These are phyloP conservation scores for Pisolithus thermaeus DNA, from an alignment of 1,284 basidiomycete genomes.

Conservation along the genomic window DNA sequence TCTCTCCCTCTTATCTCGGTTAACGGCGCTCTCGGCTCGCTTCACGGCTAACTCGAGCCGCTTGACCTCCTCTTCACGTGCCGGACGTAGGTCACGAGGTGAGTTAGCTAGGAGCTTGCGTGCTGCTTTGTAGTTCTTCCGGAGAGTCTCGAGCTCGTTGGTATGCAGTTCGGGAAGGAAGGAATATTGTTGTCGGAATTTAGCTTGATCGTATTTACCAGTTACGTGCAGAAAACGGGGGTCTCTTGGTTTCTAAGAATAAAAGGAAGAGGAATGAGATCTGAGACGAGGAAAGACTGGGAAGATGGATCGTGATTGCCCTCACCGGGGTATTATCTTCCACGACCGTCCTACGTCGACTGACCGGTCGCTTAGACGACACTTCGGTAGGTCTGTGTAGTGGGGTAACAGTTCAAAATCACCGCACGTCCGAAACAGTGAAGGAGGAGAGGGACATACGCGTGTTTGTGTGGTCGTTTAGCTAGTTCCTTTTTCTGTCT, in stretches of 20 bases:
- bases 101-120: slow-evolving; percentile 63
- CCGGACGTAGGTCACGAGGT: slow-evolving; percentile 56
- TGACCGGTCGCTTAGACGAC: slow-evolving; percentile 83
- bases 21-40: slow-evolving; percentile 72
- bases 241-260: slow-evolving; percentile 68
- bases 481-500: slow-evolving; percentile 40
- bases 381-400: slow-evolving; percentile 69
- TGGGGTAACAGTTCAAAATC: background rate
- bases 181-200: slow-evolving; percentile 71
- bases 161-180: slow-evolving; percentile 73
- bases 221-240: slow-evolving; percentile 81
- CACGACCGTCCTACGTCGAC: slow-evolving; percentile 71
- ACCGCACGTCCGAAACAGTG: slow-evolving; percentile 1
- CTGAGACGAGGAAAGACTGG: no score
- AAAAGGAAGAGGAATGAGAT: no score
- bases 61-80: slow-evolving; percentile 66
- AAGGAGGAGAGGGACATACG: slow-evolving; percentile 55
- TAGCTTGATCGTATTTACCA: slow-evolving; percentile 64
- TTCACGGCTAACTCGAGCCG: slow-evolving; percentile 78
- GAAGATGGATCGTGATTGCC: slow-evolving; percentile 5
- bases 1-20: slow-evolving; percentile 66
- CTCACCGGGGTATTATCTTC: slow-evolving; percentile 65
- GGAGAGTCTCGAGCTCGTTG: slow-evolving; percentile 64
- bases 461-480: slow-evolving; percentile 81
- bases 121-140: slow-evolving; percentile 62